Base-by-base conservation (phyloP, 1,284 basidiomycete species). In the Rugosomyces carneus region DNA sequence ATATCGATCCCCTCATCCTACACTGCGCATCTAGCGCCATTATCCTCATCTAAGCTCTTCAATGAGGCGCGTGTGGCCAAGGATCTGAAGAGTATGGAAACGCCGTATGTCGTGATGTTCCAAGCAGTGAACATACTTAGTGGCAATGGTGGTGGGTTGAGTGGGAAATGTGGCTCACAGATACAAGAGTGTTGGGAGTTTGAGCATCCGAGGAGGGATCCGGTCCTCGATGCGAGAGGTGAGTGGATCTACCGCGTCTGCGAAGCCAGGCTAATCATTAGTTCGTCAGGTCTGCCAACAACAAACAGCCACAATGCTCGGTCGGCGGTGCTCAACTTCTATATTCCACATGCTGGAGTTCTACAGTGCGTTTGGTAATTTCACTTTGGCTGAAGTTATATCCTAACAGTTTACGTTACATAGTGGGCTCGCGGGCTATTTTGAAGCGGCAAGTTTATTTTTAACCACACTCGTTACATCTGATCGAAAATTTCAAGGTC, bases 111-210 rank as follows among this genome's bases (percentile, higher is more conserved):
- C 4, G 96, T 99, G 47, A 94, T 98, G 88, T 91, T 99, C 61
- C 87, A 93, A 59, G 88, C 92, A 16, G 86, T 90, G 51, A 93
- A 93, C 56, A 78, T 93, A 49, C 72, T 97, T 37, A 91, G 87
- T 49, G 90, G 84, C 16, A 72, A 88, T 47, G 73, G 78, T 39
- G 71, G 72, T 24, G 76, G 81, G 45, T 59, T 76, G 42, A 70
- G 73, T 51, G 80, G 77, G 13, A 72, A 78, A 40, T 92, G 89
- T 64, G 89, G 89, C 6, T 77, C 84, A 4, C 80, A 81, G 56
- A 78, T 97, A 24, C 96, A 99, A 65, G 90, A 93, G 57, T 96
- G 93, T 58, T 99, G 96, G 96, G 85, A 89, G 52, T 99, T 98
- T 64, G 92, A 92, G 55, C 96, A 99, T 69, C 93, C 93, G 0